Evolutionary conservation across 345 rosid genomes (phyloP).

Genomic region (Ceriops tagal): DNA sequence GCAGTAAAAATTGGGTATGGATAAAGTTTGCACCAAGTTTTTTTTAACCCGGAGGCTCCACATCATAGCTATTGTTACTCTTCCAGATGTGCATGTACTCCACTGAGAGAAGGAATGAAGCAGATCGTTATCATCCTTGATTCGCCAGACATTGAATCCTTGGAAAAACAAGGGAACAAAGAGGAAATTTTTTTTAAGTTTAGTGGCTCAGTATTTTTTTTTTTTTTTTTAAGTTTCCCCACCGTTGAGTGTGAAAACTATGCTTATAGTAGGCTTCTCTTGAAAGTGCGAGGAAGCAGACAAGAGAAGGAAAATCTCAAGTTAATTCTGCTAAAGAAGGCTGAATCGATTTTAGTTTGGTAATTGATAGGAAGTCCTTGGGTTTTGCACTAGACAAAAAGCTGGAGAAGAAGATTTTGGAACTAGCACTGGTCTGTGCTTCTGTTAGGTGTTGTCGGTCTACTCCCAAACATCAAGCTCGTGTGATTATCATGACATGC

Average conservation of each 20-base stretch:
- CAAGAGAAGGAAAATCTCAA: conserved; percentile 37
- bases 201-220: not conserved
- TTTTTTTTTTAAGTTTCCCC: not conserved
- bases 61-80: conserved; percentile 14
- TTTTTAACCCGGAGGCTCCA: not conserved
- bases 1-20: conserved; percentile 83
- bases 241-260: conserved; percentile 13
- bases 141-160: conserved; percentile 47
- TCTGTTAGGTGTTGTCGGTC: conserved; percentile 87
- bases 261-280: conserved; percentile 49
- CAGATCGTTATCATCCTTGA: conserved; percentile 63
- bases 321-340: conserved; percentile 28
- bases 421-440: conserved; percentile 55
- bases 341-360: conserved; percentile 45
- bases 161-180: conserved; percentile 60
- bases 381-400: conserved; percentile 46
- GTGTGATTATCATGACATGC: conserved; percentile 46
- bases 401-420: conserved; percentile 50
- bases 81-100: conserved; percentile 73
- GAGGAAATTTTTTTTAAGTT: conserved; percentile 30
- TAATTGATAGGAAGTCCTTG: conserved; percentile 83
- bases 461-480: conserved; percentile 92
- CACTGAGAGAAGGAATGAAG: conserved; percentile 67
- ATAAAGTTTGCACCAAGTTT: conserved; percentile 2
- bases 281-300: conserved; percentile 46